A percentile compares a stretch with the other conserved stretches of the same genome.
Evolutionary conservation across 2,329 filamentous ascomycete species (phyloP).

Genomic region (Colletotrichum tropicale): DNA sequence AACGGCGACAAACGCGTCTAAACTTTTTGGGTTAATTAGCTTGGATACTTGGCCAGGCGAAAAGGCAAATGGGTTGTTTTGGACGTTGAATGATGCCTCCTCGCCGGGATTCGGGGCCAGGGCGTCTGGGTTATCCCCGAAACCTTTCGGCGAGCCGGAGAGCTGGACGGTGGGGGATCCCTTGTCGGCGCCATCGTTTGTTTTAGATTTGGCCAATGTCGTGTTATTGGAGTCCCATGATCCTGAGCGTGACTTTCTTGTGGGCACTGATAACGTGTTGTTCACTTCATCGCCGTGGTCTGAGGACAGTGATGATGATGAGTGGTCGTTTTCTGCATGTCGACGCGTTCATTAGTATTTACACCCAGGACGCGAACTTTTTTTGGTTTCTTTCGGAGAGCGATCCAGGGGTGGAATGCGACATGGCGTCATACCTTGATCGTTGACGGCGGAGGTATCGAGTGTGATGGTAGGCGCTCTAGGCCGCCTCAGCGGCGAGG

Average conservation of each 20-base stretch:
- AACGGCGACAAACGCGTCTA: conserved; percentile 53
- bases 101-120: conserved; percentile 56
- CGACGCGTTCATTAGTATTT: background rate
- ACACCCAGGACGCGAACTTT: background rate
- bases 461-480: conserved; percentile 22
- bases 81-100: conserved; percentile 72
- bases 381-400: background rate
- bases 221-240: conserved; percentile 22
- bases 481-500: conserved; percentile 11
- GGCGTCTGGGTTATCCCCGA: conserved; percentile 28
- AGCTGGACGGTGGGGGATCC: background rate
- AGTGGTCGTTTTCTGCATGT: background rate
- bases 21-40: conserved; percentile 54
- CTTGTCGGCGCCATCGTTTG: conserved; percentile 12
- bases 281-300: conserved; percentile 16
- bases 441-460: conserved; percentile 21
- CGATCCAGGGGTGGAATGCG: background rate
- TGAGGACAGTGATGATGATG: conserved; percentile 9
- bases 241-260: conserved; percentile 19
- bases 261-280: conserved; percentile 21
- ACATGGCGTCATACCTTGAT: conserved; percentile 19
- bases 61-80: conserved; percentile 62
- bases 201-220: conserved; percentile 16
- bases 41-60: conserved; percentile 58
- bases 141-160: conserved; percentile 11